A percentile compares a stretch with the other conserved stretches of the same genome.
Evolutionary conservation across 306 rosid species (phyloP).

Genomic region (Clitoria ternatea): DNA sequence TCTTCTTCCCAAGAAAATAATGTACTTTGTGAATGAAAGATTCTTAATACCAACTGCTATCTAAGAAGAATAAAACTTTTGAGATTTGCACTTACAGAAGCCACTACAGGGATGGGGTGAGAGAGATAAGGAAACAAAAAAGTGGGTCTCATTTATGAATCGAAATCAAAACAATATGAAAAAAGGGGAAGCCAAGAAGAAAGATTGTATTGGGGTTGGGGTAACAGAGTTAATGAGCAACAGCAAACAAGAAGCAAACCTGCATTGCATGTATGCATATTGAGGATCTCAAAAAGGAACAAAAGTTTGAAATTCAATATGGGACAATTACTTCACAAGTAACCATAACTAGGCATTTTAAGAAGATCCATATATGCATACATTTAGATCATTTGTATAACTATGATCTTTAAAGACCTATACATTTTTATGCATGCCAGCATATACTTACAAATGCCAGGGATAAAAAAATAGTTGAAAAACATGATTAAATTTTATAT

Average conservation of each 20-base stretch:
- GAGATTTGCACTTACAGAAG: neutral
- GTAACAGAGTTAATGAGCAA: neutral
- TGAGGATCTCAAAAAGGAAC: neutral
- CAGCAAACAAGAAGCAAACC: neutral
- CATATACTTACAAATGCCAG: neutral
- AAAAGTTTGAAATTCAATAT: neutral
- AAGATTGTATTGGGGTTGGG: neutral
- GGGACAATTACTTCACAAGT: neutral
- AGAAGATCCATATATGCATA: neutral
- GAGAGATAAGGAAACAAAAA: neutral
- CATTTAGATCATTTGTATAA: neutral
- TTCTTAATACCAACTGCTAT: too few species aligned
- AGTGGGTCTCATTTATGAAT: neutral
- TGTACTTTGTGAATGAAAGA: too few species aligned
- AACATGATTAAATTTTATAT: neutral
- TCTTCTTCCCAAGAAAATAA: too few species aligned
- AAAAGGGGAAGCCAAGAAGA: neutral
- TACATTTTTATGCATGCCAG: neutral
- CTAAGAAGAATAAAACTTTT: neutral
- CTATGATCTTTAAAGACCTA: neutral
- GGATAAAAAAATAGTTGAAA: neutral
- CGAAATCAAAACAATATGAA: neutral
- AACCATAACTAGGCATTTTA: neutral
- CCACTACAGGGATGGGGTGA: neutral
- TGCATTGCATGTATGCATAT: neutral